A percentile compares a stretch with the other conserved stretches of the same genome.
These are phyloP conservation scores for Hyparrhenia diplandra DNA, from an alignment of 176 grass and related monocot genomes.

Conservation along the genomic window DNA sequence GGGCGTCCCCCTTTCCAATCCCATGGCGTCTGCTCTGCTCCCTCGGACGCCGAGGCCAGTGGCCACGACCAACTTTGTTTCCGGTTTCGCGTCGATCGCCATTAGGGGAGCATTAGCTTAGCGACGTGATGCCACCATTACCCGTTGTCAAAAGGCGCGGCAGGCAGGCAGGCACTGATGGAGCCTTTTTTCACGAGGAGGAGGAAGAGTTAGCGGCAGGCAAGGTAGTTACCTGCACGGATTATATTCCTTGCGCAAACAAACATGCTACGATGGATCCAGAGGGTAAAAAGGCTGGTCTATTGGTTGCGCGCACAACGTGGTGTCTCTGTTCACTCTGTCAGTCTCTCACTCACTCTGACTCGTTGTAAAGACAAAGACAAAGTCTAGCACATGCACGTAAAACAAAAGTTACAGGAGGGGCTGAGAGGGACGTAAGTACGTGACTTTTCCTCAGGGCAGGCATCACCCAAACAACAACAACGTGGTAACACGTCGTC, in stretches of 20 bases:
- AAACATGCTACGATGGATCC: conserved; percentile 13
- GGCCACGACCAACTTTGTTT: too few species aligned
- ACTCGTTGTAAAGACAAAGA: too few species aligned
- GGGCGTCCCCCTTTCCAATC: too few species aligned
- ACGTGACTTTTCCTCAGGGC: background rate
- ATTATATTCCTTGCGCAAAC: background rate
- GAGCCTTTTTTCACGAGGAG: background rate
- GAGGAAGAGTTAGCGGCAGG: background rate
- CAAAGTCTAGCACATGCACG: background rate
- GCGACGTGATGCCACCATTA: too few species aligned
- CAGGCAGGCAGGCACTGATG: too few species aligned
- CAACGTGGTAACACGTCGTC: background rate
- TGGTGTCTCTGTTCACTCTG: background rate
- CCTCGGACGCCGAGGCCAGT: too few species aligned
- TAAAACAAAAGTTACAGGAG: conserved; percentile 9
- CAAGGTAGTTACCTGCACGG: conserved; percentile 11
- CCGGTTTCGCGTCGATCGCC: too few species aligned
- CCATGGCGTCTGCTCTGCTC: too few species aligned
- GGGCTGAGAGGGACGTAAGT: background rate
- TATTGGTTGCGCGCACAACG: background rate
- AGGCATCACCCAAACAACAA: too few species aligned
- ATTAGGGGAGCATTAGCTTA: too few species aligned
- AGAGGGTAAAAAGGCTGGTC: conserved; percentile 3
- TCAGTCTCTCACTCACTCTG: background rate
- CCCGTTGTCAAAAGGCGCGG: too few species aligned